These are phyloP conservation scores for Mitragyna speciosa DNA, from an alignment of 257 asterid genomes.

Conservation along the genomic window DNA sequence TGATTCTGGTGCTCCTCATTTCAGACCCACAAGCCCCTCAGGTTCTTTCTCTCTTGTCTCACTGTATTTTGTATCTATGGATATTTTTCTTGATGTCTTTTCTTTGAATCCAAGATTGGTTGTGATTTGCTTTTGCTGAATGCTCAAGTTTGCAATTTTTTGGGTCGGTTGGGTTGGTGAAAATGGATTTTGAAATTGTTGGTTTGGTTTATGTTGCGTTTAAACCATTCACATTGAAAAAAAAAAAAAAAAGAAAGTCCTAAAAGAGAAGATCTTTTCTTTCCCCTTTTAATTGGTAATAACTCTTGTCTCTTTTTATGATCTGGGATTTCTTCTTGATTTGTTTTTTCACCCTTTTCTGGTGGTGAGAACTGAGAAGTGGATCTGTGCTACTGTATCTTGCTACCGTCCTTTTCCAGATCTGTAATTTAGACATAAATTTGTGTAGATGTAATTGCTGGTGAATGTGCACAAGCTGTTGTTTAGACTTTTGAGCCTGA, in stretches of 20 bases:
- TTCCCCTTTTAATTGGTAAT: not conserved
- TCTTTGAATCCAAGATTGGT: slow-evolving; percentile 16
- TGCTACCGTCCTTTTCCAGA: slow-evolving; percentile 20
- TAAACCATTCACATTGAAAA: slow-evolving; percentile 5
- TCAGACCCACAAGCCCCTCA: slow-evolving; percentile 22
- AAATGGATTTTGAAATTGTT: slow-evolving; percentile 16
- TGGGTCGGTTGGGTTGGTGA: slow-evolving; percentile 2
- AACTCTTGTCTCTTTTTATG: slow-evolving; percentile 5
- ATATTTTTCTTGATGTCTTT: not conserved
- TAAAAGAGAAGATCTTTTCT: not conserved
- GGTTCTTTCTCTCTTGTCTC: slow-evolving; percentile 28
- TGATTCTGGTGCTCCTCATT: slow-evolving; percentile 18
- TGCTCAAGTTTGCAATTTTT: slow-evolving; percentile 20
- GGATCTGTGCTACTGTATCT: slow-evolving; percentile 20
- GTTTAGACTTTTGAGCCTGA: slow-evolving; percentile 2
- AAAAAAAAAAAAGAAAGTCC: not conserved
- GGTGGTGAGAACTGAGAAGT: slow-evolving; percentile 3
- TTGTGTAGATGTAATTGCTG: slow-evolving; percentile 3
- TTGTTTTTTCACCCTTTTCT: slow-evolving; percentile 7
- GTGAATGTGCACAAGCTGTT: not conserved
- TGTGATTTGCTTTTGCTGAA: not conserved
- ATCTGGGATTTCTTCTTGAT: slow-evolving; percentile 22
- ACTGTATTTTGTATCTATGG: not conserved
- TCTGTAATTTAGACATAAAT: slow-evolving; percentile 20
- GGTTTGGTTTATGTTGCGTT: slow-evolving; percentile 10